A percentile compares a stretch with the other conserved stretches of the same genome.
phyloP scores from a whole-genome alignment of 1,139 yeast species.

The Suhomyces taliae region DNA sequence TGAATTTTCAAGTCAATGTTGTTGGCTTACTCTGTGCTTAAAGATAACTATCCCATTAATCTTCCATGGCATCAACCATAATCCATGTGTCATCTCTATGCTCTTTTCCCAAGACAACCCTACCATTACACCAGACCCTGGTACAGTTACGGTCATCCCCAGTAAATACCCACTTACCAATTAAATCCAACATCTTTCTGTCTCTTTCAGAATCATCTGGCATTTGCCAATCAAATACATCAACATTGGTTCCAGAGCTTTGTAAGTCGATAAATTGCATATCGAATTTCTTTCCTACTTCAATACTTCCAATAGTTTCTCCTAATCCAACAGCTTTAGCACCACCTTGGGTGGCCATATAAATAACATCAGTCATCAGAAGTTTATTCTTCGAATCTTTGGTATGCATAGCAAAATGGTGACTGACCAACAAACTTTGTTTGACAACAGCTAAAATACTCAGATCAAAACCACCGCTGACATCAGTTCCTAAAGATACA shows the following conservation, averaged over 20 bases:
- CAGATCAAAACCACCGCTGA: slow-evolving; percentile 88
- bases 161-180: slow-evolving; percentile 90
- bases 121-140: slow-evolving; percentile 83
- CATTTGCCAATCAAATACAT: slow-evolving; percentile 71
- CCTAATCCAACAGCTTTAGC: slow-evolving; percentile 72
- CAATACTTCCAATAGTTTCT: slow-evolving; percentile 66
- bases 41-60: too few relatives aligned
- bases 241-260: slow-evolving; percentile 56
- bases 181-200: slow-evolving; percentile 47
- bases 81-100: slow-evolving; percentile 13
- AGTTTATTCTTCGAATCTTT: slow-evolving; percentile 47
- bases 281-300: slow-evolving; percentile 78
- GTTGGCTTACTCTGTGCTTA: neutral
- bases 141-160: slow-evolving; percentile 91
- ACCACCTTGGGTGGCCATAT: slow-evolving; percentile 87
- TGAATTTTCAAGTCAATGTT: too few relatives aligned
- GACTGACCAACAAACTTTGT: slow-evolving; percentile 79
- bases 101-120: slow-evolving; percentile 42
- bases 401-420: slow-evolving; percentile 72
- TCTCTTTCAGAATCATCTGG: slow-evolving; percentile 20
- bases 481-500: slow-evolving; percentile 87
- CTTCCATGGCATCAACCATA: slow-evolving; percentile 5
- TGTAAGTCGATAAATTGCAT: slow-evolving; percentile 72
- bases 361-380: slow-evolving; percentile 69
- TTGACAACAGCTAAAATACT: slow-evolving; percentile 75